Evolutionary conservation across 1,284 basidiomycete species (phyloP).

Genomic region (Irpex rosettiformis): DNA sequence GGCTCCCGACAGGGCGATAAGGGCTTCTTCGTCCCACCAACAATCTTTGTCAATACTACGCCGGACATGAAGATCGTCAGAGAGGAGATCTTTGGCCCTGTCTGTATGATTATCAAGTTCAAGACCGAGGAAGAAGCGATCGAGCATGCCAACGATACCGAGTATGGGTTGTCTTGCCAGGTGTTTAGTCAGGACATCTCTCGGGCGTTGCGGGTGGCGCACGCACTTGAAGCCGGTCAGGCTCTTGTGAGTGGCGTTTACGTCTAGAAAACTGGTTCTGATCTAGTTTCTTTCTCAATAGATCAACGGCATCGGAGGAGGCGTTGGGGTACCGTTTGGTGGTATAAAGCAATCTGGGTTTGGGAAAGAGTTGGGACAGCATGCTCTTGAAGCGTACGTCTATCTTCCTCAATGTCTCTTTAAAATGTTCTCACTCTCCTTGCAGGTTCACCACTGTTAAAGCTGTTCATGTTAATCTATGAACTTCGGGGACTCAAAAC

Average conservation of each 20-base stretch:
- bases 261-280: neutral
- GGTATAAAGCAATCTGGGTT: constrained; percentile 11
- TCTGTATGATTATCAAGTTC: constrained; percentile 74
- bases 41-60: constrained; percentile 79
- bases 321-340: constrained; percentile 6
- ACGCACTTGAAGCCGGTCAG: constrained; percentile 81
- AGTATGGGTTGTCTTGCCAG: constrained; percentile 76
- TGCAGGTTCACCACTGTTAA: constrained; percentile 8
- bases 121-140: constrained; percentile 63
- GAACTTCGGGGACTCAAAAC: too few relatives aligned
- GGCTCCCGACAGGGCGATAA: constrained; percentile 72
- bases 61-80: constrained; percentile 84
- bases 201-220: constrained; percentile 71
- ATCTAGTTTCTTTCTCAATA: constrained; percentile 25
- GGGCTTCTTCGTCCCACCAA: constrained; percentile 77
- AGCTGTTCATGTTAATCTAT: constrained; percentile 5
- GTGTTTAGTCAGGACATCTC: constrained; percentile 82
- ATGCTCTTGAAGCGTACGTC: constrained; percentile 12
- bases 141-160: constrained; percentile 77
- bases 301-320: constrained; percentile 3
- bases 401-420: neutral
- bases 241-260: constrained; percentile 46
- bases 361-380: constrained; percentile 10
- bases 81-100: constrained; percentile 93
- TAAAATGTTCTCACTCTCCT: neutral